These are phyloP conservation scores for Colletotrichum sp. DNA, from an alignment of 2,329 filamentous ascomycete species.

Conservation along the genomic window DNA sequence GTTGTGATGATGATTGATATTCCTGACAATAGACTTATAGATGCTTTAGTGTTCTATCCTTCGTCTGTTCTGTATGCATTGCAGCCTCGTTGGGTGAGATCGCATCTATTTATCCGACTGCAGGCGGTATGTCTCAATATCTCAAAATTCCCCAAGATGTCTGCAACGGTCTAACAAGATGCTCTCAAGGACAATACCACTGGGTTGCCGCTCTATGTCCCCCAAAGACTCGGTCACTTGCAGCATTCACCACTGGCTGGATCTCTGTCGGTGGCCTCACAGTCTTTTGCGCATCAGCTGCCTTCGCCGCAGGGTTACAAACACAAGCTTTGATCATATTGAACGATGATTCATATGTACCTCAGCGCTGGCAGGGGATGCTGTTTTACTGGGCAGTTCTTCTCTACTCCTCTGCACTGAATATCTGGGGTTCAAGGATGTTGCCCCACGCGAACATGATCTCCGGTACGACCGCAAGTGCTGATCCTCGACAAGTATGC, in stretches of 20 bases:
- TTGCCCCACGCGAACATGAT: constrained; percentile 40
- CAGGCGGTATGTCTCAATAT: constrained; percentile 28
- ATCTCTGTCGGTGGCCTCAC: constrained; percentile 51
- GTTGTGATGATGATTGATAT: neutral
- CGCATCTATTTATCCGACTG: constrained; percentile 40
- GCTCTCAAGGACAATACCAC: constrained; percentile 51
- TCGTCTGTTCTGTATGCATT: constrained; percentile 43
- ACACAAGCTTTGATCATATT: constrained; percentile 47
- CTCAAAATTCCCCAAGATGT: neutral
- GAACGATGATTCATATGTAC: constrained; percentile 43
- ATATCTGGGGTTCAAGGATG: constrained; percentile 44
- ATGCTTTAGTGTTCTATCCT: constrained; percentile 42
- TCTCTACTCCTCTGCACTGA: constrained; percentile 39
- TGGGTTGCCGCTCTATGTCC: constrained; percentile 47
- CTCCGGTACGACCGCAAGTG: constrained; percentile 18
- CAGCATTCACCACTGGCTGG: constrained; percentile 48
- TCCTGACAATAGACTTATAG: neutral
- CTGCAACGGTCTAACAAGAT: fast-evolving
- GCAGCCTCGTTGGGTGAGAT: constrained; percentile 45
- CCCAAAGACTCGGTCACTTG: constrained; percentile 32
- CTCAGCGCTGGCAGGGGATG: constrained; percentile 48
- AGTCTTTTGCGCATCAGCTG: constrained; percentile 49
- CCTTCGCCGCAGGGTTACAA: constrained; percentile 49
- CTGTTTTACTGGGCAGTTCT: constrained; percentile 51
- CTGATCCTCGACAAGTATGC: fast-evolving